Conservation (phyloP, 192 early-diverging fungal species). For the Allomyces macrogynus region DNA sequence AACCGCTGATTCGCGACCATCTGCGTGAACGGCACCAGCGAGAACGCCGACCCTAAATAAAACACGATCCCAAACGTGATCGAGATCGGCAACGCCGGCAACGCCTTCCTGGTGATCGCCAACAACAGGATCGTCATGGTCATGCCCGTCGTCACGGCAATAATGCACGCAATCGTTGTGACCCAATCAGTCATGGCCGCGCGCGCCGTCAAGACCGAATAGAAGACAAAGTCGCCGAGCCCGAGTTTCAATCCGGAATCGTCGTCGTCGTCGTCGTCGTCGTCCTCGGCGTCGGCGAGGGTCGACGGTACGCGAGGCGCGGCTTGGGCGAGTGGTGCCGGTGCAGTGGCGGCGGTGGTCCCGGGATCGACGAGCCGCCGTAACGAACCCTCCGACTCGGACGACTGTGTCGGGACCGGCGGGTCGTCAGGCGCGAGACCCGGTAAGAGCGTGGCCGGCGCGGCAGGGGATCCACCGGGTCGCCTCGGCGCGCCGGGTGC, state of each 20-base stretch:
- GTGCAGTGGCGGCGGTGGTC: too few species aligned
- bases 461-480: too few species aligned
- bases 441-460: too few species aligned
- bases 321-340: too few species aligned
- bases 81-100: constrained; percentile 69
- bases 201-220: constrained; percentile 54
- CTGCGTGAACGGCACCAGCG: constrained; percentile 22
- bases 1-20: constrained; percentile 3
- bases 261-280: background rate
- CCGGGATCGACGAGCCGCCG: too few species aligned
- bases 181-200: constrained; percentile 69
- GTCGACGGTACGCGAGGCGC: background rate
- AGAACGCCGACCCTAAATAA: constrained; percentile 38
- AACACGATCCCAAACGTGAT: constrained; percentile 71
- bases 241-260: constrained; percentile 58
- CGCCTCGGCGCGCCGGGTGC: background rate
- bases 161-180: constrained; percentile 49
- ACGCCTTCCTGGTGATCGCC: constrained; percentile 55
- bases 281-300: background rate
- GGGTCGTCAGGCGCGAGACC: background rate
- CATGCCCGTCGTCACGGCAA: constrained; percentile 66
- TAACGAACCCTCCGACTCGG: background rate
- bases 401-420: background rate
- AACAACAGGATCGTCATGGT: constrained; percentile 73
- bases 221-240: constrained; percentile 80